Conservation (phyloP, 2,329 filamentous ascomycete species). For the Tolypocladium amazonense region DNA sequence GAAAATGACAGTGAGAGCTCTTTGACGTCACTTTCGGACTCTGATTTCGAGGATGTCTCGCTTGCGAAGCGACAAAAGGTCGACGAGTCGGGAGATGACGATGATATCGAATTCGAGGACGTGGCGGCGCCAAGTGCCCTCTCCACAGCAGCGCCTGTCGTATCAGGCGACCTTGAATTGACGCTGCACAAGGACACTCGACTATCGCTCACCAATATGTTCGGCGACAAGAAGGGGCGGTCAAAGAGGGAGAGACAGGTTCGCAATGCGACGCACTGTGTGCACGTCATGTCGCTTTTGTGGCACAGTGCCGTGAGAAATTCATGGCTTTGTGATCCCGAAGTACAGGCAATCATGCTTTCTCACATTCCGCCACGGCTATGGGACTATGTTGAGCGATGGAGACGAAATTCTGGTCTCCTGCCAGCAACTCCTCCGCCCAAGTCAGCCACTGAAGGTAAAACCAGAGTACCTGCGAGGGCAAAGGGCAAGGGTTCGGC, state of each 20-base stretch:
- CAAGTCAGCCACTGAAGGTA: constrained; percentile 12
- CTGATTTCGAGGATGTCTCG: constrained; percentile 40
- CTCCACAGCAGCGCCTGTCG: constrained; percentile 32
- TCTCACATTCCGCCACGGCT: constrained; percentile 60
- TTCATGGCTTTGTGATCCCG: constrained; percentile 67
- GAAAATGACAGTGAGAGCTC: constrained; percentile 35
- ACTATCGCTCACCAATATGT: constrained; percentile 49
- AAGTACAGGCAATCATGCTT: constrained; percentile 65
- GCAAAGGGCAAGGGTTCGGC: constrained; percentile 25
- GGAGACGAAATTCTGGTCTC: constrained; percentile 58
- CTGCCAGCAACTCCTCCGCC: constrained; percentile 25
- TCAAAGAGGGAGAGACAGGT: constrained; percentile 76
- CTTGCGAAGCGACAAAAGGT: constrained; percentile 29
- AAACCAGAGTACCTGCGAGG: constrained; percentile 12
- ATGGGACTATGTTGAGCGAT: constrained; percentile 63
- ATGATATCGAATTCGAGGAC: constrained; percentile 48
- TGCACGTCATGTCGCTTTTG: constrained; percentile 79
- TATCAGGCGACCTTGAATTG: constrained; percentile 61
- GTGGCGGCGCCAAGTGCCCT: constrained; percentile 52
- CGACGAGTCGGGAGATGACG: constrained; percentile 12
- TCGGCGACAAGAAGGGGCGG: constrained; percentile 67
- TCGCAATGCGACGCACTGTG: constrained; percentile 68
- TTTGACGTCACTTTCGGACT: constrained; percentile 43
- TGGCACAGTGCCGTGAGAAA: constrained; percentile 87
- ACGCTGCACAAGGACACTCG: constrained; percentile 52